A percentile compares a stretch with the other conserved stretches of the same genome.
phyloP scores from a whole-genome alignment of 768 basidiomycete species.

The Favolaschia claudopus region DNA sequence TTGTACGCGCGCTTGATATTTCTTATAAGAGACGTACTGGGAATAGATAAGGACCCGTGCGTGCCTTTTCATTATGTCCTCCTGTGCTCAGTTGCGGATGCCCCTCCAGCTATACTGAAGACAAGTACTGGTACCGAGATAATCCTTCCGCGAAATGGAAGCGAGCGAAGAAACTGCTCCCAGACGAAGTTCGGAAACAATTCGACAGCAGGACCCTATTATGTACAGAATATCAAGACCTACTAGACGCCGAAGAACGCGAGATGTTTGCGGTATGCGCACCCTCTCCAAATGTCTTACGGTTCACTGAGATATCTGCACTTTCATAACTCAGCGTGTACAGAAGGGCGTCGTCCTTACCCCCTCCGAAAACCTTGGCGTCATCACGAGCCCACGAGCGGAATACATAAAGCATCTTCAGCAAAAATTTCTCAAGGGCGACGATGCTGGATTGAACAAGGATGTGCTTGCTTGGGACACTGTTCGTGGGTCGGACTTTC shows the following conservation, averaged over 20 bases:
- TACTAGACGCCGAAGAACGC: slow-evolving; percentile 63
- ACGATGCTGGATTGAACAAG: slow-evolving; percentile 36
- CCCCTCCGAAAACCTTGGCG: slow-evolving; percentile 65
- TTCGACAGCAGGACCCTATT: slow-evolving; percentile 82
- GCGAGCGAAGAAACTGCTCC: slow-evolving; percentile 48
- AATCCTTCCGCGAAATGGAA: slow-evolving; percentile 26
- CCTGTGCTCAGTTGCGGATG: too few relatives aligned
- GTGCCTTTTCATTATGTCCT: too few relatives aligned
- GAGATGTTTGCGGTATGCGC: slow-evolving; percentile 77
- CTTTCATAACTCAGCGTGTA: slow-evolving; percentile 74
- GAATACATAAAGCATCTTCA: slow-evolving; percentile 65
- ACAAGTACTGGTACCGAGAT: slow-evolving; percentile 29
- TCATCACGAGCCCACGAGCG: slow-evolving; percentile 63
- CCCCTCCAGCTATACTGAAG: slow-evolving; percentile 13
- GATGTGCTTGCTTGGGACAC: slow-evolving; percentile 43
- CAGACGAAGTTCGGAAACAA: slow-evolving; percentile 59
- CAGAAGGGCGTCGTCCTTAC: slow-evolving; percentile 83
- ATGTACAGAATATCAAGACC: slow-evolving; percentile 78
- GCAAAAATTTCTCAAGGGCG: slow-evolving; percentile 49
- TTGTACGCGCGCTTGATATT: not conserved
- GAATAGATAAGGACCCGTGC: slow-evolving; percentile 14
- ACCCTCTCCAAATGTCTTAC: not conserved
- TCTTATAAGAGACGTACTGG: not conserved
- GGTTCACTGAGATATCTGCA: too few relatives aligned
- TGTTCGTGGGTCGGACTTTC: slow-evolving; percentile 56